A percentile compares a stretch with the other conserved stretches of the same genome.
Evolutionary conservation across 441 rosid genomes (phyloP).

Genomic region (Brassica hybrid): DNA sequence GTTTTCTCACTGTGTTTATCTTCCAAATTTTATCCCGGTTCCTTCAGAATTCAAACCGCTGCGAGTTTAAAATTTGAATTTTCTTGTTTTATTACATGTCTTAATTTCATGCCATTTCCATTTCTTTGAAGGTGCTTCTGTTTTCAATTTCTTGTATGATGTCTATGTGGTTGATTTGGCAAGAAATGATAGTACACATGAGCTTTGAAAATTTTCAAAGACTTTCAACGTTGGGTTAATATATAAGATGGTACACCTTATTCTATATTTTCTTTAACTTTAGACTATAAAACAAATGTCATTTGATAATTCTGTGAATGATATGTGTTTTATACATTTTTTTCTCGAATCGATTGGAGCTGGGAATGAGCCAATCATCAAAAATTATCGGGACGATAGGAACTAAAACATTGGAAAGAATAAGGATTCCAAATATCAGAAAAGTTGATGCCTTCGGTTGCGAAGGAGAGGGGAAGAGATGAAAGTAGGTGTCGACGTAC

Average conservation of each 20-base stretch:
- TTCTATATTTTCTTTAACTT: too few relatives aligned
- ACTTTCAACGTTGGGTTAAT: too few relatives aligned
- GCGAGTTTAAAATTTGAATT: neutral
- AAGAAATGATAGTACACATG: neutral
- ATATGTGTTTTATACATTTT: too few relatives aligned
- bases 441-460: conserved; percentile 12
- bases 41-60: conserved; percentile 6
- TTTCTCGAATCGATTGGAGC: conserved; percentile 15
- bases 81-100: neutral
- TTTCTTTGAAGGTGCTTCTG: neutral
- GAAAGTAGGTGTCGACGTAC: conserved; percentile 10
- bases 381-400: conserved; percentile 11
- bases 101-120: neutral
- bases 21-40: conserved; percentile 1
- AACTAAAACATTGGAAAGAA: conserved; percentile 21
- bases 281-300: too few relatives aligned
- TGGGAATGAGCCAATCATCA: conserved; percentile 28
- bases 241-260: too few relatives aligned
- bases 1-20: conserved; percentile 18
- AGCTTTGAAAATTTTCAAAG: neutral
- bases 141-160: neutral
- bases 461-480: conserved; percentile 1
- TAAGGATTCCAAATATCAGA: conserved; percentile 10
- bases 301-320: too few relatives aligned
- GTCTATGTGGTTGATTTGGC: neutral